These are phyloP conservation scores for Cladosporium sp. DNA, from an alignment of 2,329 filamentous ascomycete species.

Conservation along the genomic window DNA sequence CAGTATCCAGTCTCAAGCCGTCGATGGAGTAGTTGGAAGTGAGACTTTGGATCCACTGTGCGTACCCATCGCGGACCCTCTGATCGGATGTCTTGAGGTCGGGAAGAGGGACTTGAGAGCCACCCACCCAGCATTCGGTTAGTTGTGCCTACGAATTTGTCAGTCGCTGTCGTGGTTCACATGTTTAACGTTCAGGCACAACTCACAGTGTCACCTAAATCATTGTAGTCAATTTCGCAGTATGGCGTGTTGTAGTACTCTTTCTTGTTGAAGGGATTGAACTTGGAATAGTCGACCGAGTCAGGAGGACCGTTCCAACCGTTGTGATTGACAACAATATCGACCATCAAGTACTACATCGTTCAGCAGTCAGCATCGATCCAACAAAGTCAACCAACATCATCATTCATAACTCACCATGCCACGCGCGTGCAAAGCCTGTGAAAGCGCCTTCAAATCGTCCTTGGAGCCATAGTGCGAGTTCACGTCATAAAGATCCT, in stretches of 20 bases:
- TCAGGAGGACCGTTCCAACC: conserved; percentile 35
- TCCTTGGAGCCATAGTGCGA: conserved; percentile 38
- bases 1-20: conserved; percentile 54
- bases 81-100: conserved; percentile 60
- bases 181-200: neutral
- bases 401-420: conserved; percentile 33
- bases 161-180: neutral
- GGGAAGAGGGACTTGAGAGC: conserved; percentile 58
- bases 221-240: conserved; percentile 58
- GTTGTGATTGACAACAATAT: conserved; percentile 41
- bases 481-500: conserved; percentile 48
- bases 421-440: conserved; percentile 37
- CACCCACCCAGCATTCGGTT: conserved; percentile 56
- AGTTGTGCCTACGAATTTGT: conserved; percentile 31
- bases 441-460: conserved; percentile 39
- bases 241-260: conserved; percentile 52
- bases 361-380: conserved; percentile 17
- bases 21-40: conserved; percentile 63
- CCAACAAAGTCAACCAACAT: neutral
- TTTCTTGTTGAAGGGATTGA: conserved; percentile 42
- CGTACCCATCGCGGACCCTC: conserved; percentile 52
- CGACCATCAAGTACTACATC: conserved; percentile 40
- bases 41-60: conserved; percentile 60
- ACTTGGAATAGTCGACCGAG: conserved; percentile 36
- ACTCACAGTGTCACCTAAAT: conserved; percentile 37